Base-by-base conservation (phyloP, 495 filamentous ascomycete species). In the Xylaria intraflava region DNA sequence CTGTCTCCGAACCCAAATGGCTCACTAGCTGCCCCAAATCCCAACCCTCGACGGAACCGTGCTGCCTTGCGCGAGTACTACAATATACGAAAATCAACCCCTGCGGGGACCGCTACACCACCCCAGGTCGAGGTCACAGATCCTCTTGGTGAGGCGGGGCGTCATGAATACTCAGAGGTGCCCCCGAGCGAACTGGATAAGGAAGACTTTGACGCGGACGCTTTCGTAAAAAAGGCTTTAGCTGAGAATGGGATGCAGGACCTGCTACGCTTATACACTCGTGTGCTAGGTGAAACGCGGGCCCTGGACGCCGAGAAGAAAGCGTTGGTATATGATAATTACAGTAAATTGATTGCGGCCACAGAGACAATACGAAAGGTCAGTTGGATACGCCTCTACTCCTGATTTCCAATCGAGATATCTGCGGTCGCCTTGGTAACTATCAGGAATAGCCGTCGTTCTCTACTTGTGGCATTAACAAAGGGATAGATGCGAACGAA, bases 251-350 rank as follows among this genome's bases (percentile, higher is more conserved):
- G 82, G 14, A 69, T 91, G 46, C 76, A 81, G 52, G 84, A 82
- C 35, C 69, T 90, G 19, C 58, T 91, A 49, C 75, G 72, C 46
- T 71, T 80, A 0, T 86, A 90, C 66, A 79, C 81, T 51, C 73
- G 77, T 6, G 68, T 90, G 30, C 69, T 90, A 9, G 69, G 74
- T 59, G 93, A 97, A 66, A 93, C 95, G 31, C 77, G 90, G 20
- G 88, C 87, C 1, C 77, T 97, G 16, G 93, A 97, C 63, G 91
- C 92, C 19, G 93, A 98, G 74, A 83, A 89, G 62, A 98, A 98
- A 69, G 90, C 93, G 20, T 74, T 98, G 36, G 93, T 98, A 4
- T 98, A 98, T 67, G 93, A 98, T 68, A 98, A 98, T 67, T 98
- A 96, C 69, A 88, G 83, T 56, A 97, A 96, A 73, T 72, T 98